phyloP scores from a whole-genome alignment of 2,329 filamentous ascomycete species.

The Colletotrichum lini region DNA sequence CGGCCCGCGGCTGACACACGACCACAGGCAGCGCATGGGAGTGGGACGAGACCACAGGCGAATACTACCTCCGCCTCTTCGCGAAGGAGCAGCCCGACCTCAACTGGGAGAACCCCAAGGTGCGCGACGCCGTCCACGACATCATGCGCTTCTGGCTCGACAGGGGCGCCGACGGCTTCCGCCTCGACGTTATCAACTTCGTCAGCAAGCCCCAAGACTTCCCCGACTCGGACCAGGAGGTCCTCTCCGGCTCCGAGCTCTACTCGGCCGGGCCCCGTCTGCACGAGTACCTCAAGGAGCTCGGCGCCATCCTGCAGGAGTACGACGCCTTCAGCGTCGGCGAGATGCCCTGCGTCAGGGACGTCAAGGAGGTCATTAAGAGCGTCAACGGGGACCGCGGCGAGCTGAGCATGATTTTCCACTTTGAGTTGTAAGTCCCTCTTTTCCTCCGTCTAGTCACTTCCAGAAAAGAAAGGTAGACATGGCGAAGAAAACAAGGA shows the following conservation, averaged over 20 bases:
- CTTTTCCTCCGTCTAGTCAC: neutral
- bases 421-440: slow-evolving; percentile 73
- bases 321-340: slow-evolving; percentile 68
- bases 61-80: slow-evolving; percentile 78
- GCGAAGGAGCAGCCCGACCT: slow-evolving; percentile 80
- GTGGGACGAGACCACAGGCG: slow-evolving; percentile 63
- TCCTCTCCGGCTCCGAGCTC: slow-evolving; percentile 55
- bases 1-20: too few relatives aligned
- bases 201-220: slow-evolving; percentile 73
- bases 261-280: slow-evolving; percentile 69
- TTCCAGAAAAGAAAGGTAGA: too few relatives aligned
- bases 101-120: slow-evolving; percentile 80
- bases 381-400: slow-evolving; percentile 68
- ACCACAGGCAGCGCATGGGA: slow-evolving; percentile 60
- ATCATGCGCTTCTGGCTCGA: slow-evolving; percentile 83
- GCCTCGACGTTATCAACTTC: slow-evolving; percentile 78
- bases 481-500: too few relatives aligned
- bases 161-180: slow-evolving; percentile 76
- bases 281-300: slow-evolving; percentile 62
- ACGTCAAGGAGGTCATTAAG: slow-evolving; percentile 59
- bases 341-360: slow-evolving; percentile 64
- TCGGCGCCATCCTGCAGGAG: slow-evolving; percentile 59
- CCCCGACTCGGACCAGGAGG: slow-evolving; percentile 60
- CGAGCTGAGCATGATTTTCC: slow-evolving; percentile 81
- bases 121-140: slow-evolving; percentile 76